These are phyloP conservation scores for Rehmannia glutinosa DNA, from an alignment of 257 asterid species.

Conservation along the genomic window DNA sequence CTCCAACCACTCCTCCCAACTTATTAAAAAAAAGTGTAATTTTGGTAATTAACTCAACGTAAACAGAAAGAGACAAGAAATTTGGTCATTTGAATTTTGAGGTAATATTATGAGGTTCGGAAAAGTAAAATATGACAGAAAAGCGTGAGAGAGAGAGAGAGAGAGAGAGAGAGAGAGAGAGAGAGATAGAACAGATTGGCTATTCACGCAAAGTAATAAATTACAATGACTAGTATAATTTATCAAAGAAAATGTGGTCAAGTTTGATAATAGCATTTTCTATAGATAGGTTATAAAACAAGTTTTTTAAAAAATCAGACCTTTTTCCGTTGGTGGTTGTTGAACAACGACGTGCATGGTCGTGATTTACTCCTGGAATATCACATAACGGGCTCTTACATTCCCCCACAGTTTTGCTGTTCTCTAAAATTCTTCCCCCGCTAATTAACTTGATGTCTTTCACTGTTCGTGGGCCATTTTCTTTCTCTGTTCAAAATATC, in stretches of 20 bases:
- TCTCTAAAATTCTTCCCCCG: constrained; percentile 86
- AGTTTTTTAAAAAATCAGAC: constrained; percentile 24
- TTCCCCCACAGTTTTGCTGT: constrained; percentile 70
- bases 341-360: constrained; percentile 93
- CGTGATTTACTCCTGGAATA: constrained; percentile 69
- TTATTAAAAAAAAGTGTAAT: no score
- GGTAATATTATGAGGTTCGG: no score
- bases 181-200: background rate
- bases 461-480: constrained; percentile 66
- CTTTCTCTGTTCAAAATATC: constrained; percentile 54
- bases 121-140: background rate
- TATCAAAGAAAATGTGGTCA: background rate
- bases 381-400: constrained; percentile 71
- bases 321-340: constrained; percentile 69
- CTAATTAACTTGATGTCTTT: constrained; percentile 83
- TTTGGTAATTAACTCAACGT: no score
- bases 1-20: no score
- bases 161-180: no score
- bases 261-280: background rate
- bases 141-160: no score
- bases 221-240: background rate
- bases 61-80: no score
- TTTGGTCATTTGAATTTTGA: no score
- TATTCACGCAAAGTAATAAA: background rate
- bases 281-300: no score